Conservation (phyloP, 2,329 filamentous ascomycete species). For the Microsporum canis region DNA sequence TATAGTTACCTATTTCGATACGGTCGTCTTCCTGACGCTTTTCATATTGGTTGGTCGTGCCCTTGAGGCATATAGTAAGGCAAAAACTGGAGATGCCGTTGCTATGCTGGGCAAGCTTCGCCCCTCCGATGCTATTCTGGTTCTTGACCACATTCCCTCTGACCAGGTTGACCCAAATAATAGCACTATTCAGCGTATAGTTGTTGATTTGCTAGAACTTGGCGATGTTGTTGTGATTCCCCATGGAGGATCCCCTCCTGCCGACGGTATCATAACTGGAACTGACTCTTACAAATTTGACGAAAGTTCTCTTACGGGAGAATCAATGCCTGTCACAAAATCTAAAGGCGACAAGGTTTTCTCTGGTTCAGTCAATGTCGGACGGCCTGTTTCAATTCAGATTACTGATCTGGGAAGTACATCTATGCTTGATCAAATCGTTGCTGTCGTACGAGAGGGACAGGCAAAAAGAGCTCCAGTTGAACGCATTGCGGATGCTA, state of each 20-base stretch:
- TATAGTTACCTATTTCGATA: conserved; percentile 70
- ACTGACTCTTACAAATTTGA: conserved; percentile 60
- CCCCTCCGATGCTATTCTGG: conserved; percentile 62
- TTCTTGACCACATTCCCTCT: conserved; percentile 26
- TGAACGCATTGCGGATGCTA: conserved; percentile 37
- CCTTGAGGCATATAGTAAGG: conserved; percentile 76
- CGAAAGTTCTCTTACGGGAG: conserved; percentile 71
- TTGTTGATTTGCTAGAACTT: conserved; percentile 59
- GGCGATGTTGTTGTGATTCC: conserved; percentile 64
- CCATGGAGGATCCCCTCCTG: conserved; percentile 72
- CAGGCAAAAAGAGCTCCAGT: conserved; percentile 40
- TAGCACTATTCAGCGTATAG: conserved; percentile 35
- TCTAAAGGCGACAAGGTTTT: conserved; percentile 32
- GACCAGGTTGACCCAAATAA: conserved; percentile 10
- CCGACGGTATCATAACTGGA: conserved; percentile 55
- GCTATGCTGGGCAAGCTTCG: conserved; percentile 65
- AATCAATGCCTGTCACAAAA: conserved; percentile 38
- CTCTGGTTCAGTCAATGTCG: conserved; percentile 39
- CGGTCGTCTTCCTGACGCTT: conserved; percentile 80
- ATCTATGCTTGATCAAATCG: conserved; percentile 42
- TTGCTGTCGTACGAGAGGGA: conserved; percentile 39
- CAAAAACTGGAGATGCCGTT: conserved; percentile 77
- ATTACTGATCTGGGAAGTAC: conserved; percentile 37
- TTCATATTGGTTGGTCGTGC: conserved; percentile 59
- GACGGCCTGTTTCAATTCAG: conserved; percentile 34